Conservation (phyloP, 2,329 filamentous ascomycete species). For the Pleoardoris graminearum region DNA sequence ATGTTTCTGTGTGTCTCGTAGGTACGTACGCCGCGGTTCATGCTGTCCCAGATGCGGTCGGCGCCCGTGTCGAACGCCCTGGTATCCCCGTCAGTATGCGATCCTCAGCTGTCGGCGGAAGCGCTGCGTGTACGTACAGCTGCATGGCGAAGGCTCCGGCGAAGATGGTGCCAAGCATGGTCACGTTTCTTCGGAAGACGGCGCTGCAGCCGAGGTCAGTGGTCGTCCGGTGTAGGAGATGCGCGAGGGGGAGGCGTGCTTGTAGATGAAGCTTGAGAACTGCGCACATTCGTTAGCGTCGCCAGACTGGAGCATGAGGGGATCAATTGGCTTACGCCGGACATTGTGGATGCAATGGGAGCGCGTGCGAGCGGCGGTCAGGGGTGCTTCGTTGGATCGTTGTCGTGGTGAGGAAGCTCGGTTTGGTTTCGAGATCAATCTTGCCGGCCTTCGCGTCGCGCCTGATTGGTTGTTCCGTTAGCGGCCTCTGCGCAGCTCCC, state of each 20-base stretch:
- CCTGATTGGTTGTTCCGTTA: too few species aligned
- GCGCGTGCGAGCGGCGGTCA: conserved; percentile 24
- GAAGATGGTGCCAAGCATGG: conserved; percentile 88
- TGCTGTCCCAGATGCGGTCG: conserved; percentile 84
- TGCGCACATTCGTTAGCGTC: conserved; percentile 42
- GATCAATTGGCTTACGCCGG: conserved; percentile 56
- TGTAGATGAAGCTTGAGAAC: conserved; percentile 59
- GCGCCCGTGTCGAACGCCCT: conserved; percentile 83
- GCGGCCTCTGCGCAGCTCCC: background rate
- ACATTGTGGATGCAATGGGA: conserved; percentile 56
- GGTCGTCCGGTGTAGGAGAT: conserved; percentile 14
- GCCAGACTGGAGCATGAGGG: background rate
- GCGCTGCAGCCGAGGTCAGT: conserved; percentile 60
- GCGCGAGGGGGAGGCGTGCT: conserved; percentile 46
- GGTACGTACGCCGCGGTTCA: conserved; percentile 78
- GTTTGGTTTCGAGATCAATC: conserved; percentile 23
- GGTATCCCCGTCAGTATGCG: conserved; percentile 30
- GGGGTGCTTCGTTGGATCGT: conserved; percentile 29
- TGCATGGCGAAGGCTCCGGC: conserved; percentile 86
- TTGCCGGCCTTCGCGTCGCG: conserved; percentile 19
- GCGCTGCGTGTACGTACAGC: conserved; percentile 66
- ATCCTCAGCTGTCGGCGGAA: conserved; percentile 4
- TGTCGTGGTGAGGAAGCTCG: conserved; percentile 26
- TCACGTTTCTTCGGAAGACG: conserved; percentile 82
- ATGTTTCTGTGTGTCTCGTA: background rate